Base-by-base conservation (phyloP, 108 stramenopile genomes). In the Pseudonitzschia pungens region DNA sequence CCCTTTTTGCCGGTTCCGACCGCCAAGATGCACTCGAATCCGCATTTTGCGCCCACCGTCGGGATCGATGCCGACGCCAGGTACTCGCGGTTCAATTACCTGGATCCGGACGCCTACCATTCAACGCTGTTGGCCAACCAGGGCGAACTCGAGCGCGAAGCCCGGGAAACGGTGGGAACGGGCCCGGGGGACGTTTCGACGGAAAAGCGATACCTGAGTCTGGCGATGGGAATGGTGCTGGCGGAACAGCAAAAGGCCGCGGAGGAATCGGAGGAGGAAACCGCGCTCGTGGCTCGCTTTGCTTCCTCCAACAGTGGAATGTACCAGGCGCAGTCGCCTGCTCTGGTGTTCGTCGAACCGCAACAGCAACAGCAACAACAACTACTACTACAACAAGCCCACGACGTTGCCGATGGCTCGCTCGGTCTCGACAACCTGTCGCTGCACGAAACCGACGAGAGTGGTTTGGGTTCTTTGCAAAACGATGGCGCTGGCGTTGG, bases 1-100 rank as follows among this genome's bases (percentile, higher is more conserved):
- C 91, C 91, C 1, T 92, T 84, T 73, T 51, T 92, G 42, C 91
- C 89, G 31, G 44, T 75, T 12, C 81, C 62, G 5, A 64, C 59
- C 27, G 36, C 33, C 16, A 60, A 67, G 16, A 60, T 57, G 42
- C 77, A 71, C 21, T 55, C 71, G 0, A 62, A 78, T 26, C 69
- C 81, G 4, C 69, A 75, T 54, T 67, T 77, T 28, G 73, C 72
- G 10, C 86, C 86, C 3, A 55, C 54, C 33, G 14, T 32, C 22
- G 55, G 65, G 1, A 63, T 63, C 24, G 86, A 86, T 66, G 42
- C 51, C 14, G 86, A 86, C 73, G 82, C 82, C 8, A 53, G 6
- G 45, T 86, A 68, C 45, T 78, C 73, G n/a, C 69, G 80, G 42
- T 86, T 83, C 68, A 81, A 73, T 57, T 86, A 83, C 69, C 44